Base-by-base conservation (phyloP, 2,329 filamentous ascomycete species). In the Dactylellina cionopaga region DNA sequence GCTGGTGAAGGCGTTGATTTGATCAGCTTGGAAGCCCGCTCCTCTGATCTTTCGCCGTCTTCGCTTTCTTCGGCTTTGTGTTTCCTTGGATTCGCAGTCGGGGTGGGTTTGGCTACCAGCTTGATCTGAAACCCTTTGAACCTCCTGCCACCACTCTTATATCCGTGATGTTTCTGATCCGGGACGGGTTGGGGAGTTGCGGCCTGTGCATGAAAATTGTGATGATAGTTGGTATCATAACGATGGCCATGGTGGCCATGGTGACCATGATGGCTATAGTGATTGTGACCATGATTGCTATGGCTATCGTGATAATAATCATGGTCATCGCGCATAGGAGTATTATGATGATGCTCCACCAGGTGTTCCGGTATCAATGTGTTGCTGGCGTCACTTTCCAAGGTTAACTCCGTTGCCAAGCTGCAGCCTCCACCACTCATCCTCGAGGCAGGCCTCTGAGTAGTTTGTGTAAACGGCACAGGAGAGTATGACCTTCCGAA, bases 71-170 rank as follows among this genome's bases (percentile, higher is more conserved):
- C 66, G 17, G 44, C 25, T 15, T 54, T 63, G 17, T 58, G 56
- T 43, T 71, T 71, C 31, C 51, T 62, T 22, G 66, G 64, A 15
- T 56, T 60, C n/a, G 52, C 2, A 9, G 49, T 35, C 44, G 64
- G 27, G 11, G 29, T 29, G 6, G 66, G 66, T 13, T 62, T 63
- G n/a, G 66, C 52, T 9, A 71, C 66, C 25, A 71, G 35, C 19
- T 71, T 71, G 41, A 71, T 71, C 46, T 62, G 65, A 37, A 62
- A 70, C 10, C 65, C 56, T 24, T 71, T 71, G 51, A 71, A 71
- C 51, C 59, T 62, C n/a, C 52, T 71, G 7, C 37, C 37, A 22
- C 37, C 37, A 39, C 25, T 43, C 51, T 63, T 58, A 71, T 51
- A 37, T 64, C 66, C 66, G 51, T 27, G 17, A 22, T 46, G 51